A percentile compares a stretch with the other conserved stretches of the same genome.
These are phyloP conservation scores for Amauroascus verrucosus DNA, from an alignment of 2,329 filamentous ascomycete species.

Conservation along the genomic window DNA sequence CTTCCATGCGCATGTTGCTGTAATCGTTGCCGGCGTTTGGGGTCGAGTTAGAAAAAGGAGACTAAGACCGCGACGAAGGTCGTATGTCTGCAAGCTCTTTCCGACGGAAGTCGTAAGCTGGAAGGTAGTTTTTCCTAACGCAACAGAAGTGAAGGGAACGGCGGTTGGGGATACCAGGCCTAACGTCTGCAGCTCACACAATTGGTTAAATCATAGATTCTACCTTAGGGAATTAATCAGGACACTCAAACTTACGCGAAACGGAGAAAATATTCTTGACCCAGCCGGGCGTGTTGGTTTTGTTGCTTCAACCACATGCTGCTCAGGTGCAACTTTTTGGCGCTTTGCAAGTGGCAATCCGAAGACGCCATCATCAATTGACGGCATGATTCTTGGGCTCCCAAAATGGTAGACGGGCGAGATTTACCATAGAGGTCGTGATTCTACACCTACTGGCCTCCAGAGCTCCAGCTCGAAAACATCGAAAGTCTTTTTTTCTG, in stretches of 20 bases:
- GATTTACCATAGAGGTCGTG: too few species aligned
- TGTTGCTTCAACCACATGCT: conserved; percentile 21
- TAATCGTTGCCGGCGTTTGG: conserved; percentile 76
- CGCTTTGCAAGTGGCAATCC: conserved; percentile 63
- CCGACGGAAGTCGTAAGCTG: conserved; percentile 95
- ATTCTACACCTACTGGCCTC: neutral
- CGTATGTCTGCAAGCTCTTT: conserved; percentile 85
- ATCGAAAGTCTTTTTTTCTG: conserved; percentile 1
- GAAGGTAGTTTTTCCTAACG: conserved; percentile 87
- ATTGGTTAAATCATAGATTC: neutral
- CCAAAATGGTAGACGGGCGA: neutral
- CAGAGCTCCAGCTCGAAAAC: neutral
- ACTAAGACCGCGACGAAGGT: conserved; percentile 78
- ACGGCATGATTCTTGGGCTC: conserved; percentile 34
- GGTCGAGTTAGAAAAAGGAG: conserved; percentile 89
- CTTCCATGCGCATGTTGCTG: conserved; percentile 78
- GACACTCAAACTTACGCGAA: conserved; percentile 53
- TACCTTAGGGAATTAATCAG: neutral
- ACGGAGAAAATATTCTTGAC: conserved; percentile 86
- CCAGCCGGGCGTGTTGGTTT: conserved; percentile 27
- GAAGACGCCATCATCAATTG: conserved; percentile 41
- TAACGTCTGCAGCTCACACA: conserved; percentile 55
- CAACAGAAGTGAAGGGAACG: conserved; percentile 81
- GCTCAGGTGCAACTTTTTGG: conserved; percentile 50
- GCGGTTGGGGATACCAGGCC: conserved; percentile 83